phyloP scores from a whole-genome alignment of 768 basidiomycete species.

The Auricularia cornea region DNA sequence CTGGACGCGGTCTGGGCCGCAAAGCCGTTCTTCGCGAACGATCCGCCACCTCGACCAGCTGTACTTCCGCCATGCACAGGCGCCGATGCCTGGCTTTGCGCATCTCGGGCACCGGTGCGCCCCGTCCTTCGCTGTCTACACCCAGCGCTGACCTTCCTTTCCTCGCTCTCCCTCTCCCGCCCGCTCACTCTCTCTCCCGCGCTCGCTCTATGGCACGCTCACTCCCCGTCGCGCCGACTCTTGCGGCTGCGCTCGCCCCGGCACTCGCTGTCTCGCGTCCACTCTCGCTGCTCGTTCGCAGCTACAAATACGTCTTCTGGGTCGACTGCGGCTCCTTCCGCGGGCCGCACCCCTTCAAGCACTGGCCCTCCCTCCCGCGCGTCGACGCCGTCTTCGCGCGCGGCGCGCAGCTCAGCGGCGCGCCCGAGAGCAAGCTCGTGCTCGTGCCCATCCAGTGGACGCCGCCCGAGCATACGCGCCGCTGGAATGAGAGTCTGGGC shows the following conservation, averaged over 20 bases:
- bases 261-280: too few species aligned
- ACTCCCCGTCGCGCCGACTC: too few species aligned
- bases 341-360: constrained; percentile 30
- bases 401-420: constrained; percentile 22
- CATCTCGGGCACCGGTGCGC: constrained; percentile 11
- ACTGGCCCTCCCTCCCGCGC: constrained; percentile 39
- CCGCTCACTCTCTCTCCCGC: too few species aligned
- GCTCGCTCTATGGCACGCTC: too few species aligned
- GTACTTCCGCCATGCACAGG: neutral
- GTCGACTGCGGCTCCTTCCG: constrained; percentile 48
- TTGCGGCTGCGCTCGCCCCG: too few species aligned
- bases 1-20: constrained; percentile 50
- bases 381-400: constrained; percentile 34
- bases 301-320: constrained; percentile 51
- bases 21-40: constrained; percentile 42
- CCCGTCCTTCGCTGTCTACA: too few species aligned
- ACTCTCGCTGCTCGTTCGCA: too few species aligned
- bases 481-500: constrained; percentile 39
- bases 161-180: too few species aligned
- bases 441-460: constrained; percentile 37
- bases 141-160: too few species aligned
- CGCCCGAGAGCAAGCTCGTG: constrained; percentile 31
- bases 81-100: too few species aligned
- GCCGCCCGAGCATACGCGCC: constrained; percentile 24
- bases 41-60: constrained; percentile 18